Percentiles rank a stretch among this genome's conserved stretches.
Evolutionary conservation across 176 grass and related monocot genomes (phyloP).

Genomic region (Metroxylon sagu): DNA sequence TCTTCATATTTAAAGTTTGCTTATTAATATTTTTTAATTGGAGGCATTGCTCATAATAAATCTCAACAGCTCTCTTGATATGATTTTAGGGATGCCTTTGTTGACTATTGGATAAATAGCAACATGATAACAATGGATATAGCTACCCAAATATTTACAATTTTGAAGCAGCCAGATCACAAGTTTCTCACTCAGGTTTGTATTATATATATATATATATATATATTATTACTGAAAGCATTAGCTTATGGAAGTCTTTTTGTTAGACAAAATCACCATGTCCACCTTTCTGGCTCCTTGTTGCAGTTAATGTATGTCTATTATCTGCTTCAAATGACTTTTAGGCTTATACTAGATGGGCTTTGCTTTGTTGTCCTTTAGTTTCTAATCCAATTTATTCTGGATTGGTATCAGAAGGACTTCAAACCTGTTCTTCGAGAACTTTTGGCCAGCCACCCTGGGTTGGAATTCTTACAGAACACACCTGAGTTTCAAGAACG

Average conservation of each 20-base stretch:
- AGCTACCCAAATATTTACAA: constrained; percentile 69
- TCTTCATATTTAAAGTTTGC: neutral
- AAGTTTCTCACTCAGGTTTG: constrained; percentile 70
- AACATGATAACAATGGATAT: constrained; percentile 83
- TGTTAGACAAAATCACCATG: neutral
- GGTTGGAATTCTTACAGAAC: constrained; percentile 88
- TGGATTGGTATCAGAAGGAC: constrained; percentile 46
- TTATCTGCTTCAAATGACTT: too few relatives aligned
- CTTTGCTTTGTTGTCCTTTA: constrained; percentile 9
- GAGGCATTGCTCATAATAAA: too few relatives aligned
- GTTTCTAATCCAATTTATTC: constrained; percentile 3
- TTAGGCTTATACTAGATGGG: too few relatives aligned
- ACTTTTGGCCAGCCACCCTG: constrained; percentile 83
- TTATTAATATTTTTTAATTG: constrained; percentile 7
- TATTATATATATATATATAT: neutral
- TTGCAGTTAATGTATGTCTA: too few relatives aligned
- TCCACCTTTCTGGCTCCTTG: too few relatives aligned
- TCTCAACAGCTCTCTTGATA: neutral
- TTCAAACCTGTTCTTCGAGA: constrained; percentile 85
- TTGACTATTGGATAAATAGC: constrained; percentile 82
- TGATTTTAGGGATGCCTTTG: constrained; percentile 64
- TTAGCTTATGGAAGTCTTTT: neutral
- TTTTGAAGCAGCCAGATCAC: constrained; percentile 61
- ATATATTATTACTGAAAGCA: neutral
- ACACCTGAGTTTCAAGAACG: constrained; percentile 98